A percentile compares a stretch with the other conserved stretches of the same genome.
Evolutionary conservation across 2,329 filamentous ascomycete genomes (phyloP).

Genomic region (Colletotrichum lini): DNA sequence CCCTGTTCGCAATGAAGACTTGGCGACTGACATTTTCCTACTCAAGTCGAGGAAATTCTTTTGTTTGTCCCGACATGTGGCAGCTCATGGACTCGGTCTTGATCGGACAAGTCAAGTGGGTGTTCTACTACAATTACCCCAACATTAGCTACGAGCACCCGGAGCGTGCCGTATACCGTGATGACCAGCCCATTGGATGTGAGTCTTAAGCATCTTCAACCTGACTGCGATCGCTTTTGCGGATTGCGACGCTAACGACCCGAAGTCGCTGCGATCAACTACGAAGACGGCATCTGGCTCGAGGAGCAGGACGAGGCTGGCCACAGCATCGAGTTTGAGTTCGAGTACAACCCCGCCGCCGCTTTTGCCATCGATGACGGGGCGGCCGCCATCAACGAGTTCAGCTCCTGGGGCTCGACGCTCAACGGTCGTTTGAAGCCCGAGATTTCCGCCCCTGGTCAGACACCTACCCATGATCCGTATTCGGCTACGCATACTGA

Average conservation of each 20-base stretch:
- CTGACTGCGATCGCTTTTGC: too few species aligned
- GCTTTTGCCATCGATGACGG: background rate
- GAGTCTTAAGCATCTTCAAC: background rate
- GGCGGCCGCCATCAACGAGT: slow-evolving; percentile 54
- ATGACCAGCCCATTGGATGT: slow-evolving; percentile 27
- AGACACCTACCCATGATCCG: background rate
- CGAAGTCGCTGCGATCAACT: slow-evolving; percentile 21
- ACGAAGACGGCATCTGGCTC: slow-evolving; percentile 25
- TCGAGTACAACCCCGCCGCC: background rate
- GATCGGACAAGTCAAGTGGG: slow-evolving; percentile 28
- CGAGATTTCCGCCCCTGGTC: slow-evolving; percentile 66
- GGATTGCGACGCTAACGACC: too few species aligned
- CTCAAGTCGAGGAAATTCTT: too few species aligned
- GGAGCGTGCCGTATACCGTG: slow-evolving; percentile 17
- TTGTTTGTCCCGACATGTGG: slow-evolving; percentile 15
- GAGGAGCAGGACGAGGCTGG: slow-evolving; percentile 20
- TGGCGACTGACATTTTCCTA: too few species aligned
- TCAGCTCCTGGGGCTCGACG: slow-evolving; percentile 72
- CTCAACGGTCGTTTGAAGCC: slow-evolving; percentile 72
- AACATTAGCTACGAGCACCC: slow-evolving; percentile 21
- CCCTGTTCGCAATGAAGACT: too few species aligned
- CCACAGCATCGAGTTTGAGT: background rate
- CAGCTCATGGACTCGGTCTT: slow-evolving; percentile 26
- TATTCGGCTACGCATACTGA: too few species aligned
- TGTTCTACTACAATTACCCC: slow-evolving; percentile 30